phyloP scores from a whole-genome alignment of 2,329 filamentous ascomycete genomes.

The Lojkania enalia region DNA sequence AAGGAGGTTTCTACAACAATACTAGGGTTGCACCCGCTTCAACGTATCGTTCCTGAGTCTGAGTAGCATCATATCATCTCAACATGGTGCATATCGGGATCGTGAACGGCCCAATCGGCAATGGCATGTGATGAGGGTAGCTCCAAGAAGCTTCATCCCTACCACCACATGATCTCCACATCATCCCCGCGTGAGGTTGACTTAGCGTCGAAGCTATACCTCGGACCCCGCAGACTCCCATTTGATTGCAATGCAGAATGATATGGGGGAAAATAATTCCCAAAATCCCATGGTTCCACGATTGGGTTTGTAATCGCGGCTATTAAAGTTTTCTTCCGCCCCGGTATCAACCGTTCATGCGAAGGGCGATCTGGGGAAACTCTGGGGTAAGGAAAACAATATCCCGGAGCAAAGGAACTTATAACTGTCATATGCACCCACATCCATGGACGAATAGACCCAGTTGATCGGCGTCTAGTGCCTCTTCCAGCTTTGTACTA shows the following conservation, averaged over 20 bases:
- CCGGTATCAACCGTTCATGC: too few species aligned
- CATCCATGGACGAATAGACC: neutral
- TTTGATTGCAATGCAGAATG: too few species aligned
- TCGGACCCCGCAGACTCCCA: conserved; percentile 1
- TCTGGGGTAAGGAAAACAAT: conserved; percentile 9
- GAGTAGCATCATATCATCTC: too few species aligned
- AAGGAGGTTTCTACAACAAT: neutral
- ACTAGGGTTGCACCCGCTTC: too few species aligned
- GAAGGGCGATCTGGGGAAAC: neutral
- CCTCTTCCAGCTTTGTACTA: neutral
- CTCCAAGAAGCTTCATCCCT: neutral
- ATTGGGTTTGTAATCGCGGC: too few species aligned
- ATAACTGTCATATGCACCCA: neutral
- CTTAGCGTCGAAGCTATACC: neutral
- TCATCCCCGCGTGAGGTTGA: neutral
- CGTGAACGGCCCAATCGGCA: too few species aligned
- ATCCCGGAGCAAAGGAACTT: conserved; percentile 15
- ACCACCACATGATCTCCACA: neutral
- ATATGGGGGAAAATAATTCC: too few species aligned
- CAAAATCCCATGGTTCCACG: too few species aligned
- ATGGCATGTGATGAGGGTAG: neutral
- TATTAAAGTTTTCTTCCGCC: too few species aligned
- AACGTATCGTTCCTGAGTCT: too few species aligned
- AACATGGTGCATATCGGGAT: too few species aligned
- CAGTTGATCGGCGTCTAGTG: too few species aligned